phyloP scores from a whole-genome alignment of 2,329 filamentous ascomycete species.

The Epichloe amarillans region DNA sequence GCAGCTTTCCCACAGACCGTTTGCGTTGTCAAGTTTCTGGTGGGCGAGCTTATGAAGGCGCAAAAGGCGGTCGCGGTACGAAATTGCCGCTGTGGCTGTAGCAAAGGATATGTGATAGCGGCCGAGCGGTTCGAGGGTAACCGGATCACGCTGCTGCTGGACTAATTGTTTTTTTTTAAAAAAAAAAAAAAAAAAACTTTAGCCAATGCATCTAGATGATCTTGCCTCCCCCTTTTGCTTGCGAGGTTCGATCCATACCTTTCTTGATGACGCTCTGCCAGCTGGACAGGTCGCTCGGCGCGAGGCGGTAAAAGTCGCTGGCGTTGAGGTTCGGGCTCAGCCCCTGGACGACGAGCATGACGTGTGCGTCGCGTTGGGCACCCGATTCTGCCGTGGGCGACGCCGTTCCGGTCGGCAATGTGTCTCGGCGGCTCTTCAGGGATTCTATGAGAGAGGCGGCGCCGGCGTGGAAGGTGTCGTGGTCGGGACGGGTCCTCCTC shows the following conservation, averaged over 20 bases:
- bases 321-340: constrained; percentile 46
- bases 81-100: constrained; percentile 39
- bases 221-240: not conserved
- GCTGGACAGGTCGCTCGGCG: constrained; percentile 50
- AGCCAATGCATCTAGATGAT: not conserved
- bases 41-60: constrained; percentile 20
- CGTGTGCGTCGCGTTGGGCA: constrained; percentile 2
- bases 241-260: constrained; percentile 21
- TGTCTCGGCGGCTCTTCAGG: not conserved
- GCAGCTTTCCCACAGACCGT: constrained; percentile 18
- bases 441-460: not conserved
- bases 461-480: not conserved
- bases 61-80: constrained; percentile 36
- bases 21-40: constrained; percentile 16
- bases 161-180: constrained; percentile 25
- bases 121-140: constrained; percentile 48
- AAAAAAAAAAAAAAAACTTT: no score
- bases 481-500: not conserved
- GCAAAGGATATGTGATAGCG: constrained; percentile 60
- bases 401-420: not conserved
- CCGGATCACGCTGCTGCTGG: constrained; percentile 49
- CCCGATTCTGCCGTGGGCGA: not conserved
- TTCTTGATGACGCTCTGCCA: constrained; percentile 53
- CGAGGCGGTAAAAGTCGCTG: constrained; percentile 58
- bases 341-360: constrained; percentile 43